A percentile compares a stretch with the other conserved stretches of the same genome.
Conservation (phyloP, 1,139 yeast genomes). For the Pichia sp. region DNA sequence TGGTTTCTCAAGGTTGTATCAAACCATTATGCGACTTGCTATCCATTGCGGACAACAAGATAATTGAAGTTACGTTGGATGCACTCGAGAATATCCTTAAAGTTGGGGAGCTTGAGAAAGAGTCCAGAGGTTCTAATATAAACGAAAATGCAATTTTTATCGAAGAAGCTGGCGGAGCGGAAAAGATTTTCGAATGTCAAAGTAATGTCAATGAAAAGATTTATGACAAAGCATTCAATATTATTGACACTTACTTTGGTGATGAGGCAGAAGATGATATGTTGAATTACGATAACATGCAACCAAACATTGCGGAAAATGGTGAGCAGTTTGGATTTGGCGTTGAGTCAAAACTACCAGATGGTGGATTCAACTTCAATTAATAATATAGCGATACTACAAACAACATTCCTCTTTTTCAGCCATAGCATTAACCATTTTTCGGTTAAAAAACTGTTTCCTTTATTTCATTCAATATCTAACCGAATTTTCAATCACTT, state of each 20-base stretch:
- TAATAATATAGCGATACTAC: constrained; percentile 21
- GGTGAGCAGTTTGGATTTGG: constrained; percentile 91
- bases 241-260: constrained; percentile 86
- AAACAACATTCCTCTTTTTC: not conserved
- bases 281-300: constrained; percentile 60
- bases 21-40: constrained; percentile 94
- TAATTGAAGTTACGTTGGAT: constrained; percentile 91
- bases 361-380: constrained; percentile 47
- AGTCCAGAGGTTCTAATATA: constrained; percentile 59
- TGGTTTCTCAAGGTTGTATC: constrained; percentile 93
- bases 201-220: constrained; percentile 86
- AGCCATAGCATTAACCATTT: not conserved
- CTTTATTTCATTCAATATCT: not conserved
- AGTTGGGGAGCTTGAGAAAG: constrained; percentile 91
- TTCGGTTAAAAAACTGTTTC: not conserved
- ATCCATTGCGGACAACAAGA: constrained; percentile 82
- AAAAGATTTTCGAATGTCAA: constrained; percentile 92
- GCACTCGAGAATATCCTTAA: constrained; percentile 90
- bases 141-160: constrained; percentile 88
- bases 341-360: constrained; percentile 45
- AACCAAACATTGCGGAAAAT: constrained; percentile 54
- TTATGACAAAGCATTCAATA: constrained; percentile 83
- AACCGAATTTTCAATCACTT: not conserved
- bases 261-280: constrained; percentile 68
- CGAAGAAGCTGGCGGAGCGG: constrained; percentile 99